Conservation (phyloP, 2,329 filamentous ascomycete genomes). For the Cercospora zeae-maydis region DNA sequence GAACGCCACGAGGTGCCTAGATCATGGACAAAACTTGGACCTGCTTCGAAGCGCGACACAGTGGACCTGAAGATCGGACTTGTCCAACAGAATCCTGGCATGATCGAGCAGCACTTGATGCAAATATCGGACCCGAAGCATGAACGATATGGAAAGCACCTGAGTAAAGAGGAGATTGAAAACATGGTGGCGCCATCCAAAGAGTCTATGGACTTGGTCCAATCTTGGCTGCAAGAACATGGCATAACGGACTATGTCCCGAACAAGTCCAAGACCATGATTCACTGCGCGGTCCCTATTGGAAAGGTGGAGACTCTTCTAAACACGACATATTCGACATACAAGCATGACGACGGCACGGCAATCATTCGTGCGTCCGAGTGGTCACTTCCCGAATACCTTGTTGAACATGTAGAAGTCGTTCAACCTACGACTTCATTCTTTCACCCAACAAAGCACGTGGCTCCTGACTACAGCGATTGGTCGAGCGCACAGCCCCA, state of each 20-base stretch:
- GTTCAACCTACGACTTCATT: conserved; percentile 61
- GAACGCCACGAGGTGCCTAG: conserved; percentile 53
- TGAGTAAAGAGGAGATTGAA: conserved; percentile 51
- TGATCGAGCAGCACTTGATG: conserved; percentile 54
- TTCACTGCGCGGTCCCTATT: conserved; percentile 52
- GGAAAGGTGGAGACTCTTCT: conserved; percentile 52
- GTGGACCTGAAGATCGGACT: conserved; percentile 57
- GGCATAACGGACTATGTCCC: conserved; percentile 46
- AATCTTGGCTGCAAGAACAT: conserved; percentile 55
- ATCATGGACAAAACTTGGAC: conserved; percentile 49
- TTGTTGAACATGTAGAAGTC: conserved; percentile 57
- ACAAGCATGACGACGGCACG: conserved; percentile 51
- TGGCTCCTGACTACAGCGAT: not conserved
- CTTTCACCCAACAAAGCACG: conserved; percentile 37
- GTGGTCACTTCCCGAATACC: conserved; percentile 57
- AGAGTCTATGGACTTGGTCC: conserved; percentile 51
- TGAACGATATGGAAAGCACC: conserved; percentile 50
- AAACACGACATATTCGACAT: conserved; percentile 52
- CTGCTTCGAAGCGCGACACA: conserved; percentile 48
- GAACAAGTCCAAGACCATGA: conserved; percentile 56
- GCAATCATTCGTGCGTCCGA: conserved; percentile 50
- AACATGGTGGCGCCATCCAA: conserved; percentile 52
- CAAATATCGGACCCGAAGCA: conserved; percentile 55
- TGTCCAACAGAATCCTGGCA: conserved; percentile 55
- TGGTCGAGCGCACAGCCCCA: not conserved